Percentiles rank a stretch among this genome's conserved stretches.
phyloP scores from a whole-genome alignment of 1,284 basidiomycete genomes.

The Boletus smithii region DNA sequence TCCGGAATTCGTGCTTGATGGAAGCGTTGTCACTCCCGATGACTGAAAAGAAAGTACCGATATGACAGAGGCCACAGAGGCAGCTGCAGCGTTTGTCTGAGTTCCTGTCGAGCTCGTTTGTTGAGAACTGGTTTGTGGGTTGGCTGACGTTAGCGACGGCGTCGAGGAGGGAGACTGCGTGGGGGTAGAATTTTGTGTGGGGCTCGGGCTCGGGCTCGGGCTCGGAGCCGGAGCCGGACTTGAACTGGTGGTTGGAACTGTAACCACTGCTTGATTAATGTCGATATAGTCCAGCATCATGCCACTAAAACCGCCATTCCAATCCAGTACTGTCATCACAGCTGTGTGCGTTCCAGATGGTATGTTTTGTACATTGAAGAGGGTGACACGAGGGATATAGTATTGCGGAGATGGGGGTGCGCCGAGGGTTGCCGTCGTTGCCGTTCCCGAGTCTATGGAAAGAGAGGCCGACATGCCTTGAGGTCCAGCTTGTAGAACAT shows the following conservation, averaged over 20 bases:
- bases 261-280: slow-evolving; percentile 22
- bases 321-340: slow-evolving; percentile 27
- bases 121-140: slow-evolving; percentile 1
- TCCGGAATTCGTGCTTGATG: slow-evolving; percentile 13
- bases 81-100: background rate
- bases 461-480: slow-evolving; percentile 30
- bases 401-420: slow-evolving; percentile 26
- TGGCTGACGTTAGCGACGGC: background rate
- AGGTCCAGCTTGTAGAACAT: slow-evolving; percentile 28
- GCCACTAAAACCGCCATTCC: slow-evolving; percentile 25
- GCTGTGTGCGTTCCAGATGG: slow-evolving; percentile 25
- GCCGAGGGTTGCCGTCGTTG: slow-evolving; percentile 20
- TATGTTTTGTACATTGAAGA: slow-evolving; percentile 24
- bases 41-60: slow-evolving; percentile 9
- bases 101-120: slow-evolving; percentile 1
- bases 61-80: background rate
- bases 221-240: background rate
- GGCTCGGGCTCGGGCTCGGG: background rate
- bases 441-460: slow-evolving; percentile 21
- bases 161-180: slow-evolving; percentile 7
- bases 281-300: slow-evolving; percentile 32
- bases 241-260: slow-evolving; percentile 7
- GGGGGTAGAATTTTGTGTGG: background rate
- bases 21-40: slow-evolving; percentile 6
- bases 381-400: slow-evolving; percentile 18